These are phyloP conservation scores for Heterobasidion parviporum DNA, from an alignment of 1,284 basidiomycete genomes.

Conservation along the genomic window DNA sequence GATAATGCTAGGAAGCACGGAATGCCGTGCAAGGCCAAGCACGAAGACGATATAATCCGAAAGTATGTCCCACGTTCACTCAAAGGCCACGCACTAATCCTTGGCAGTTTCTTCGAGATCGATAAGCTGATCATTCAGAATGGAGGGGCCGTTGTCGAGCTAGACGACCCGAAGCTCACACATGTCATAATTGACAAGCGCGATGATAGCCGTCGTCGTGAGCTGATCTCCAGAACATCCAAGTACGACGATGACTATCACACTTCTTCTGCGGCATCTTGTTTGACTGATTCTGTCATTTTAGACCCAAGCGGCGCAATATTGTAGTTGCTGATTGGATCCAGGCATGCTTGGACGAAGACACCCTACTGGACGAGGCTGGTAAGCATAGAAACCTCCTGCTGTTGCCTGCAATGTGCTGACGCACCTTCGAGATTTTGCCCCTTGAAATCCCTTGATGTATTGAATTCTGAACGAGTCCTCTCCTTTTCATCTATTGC, in stretches of 20 bases:
- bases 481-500: no score
- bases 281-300: slow-evolving; percentile 12
- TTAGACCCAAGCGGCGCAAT: slow-evolving; percentile 70
- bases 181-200: slow-evolving; percentile 80
- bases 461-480: no score
- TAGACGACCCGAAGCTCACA: slow-evolving; percentile 73
- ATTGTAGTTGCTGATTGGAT: slow-evolving; percentile 75
- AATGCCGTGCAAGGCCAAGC: slow-evolving; percentile 48
- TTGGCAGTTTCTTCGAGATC: slow-evolving; percentile 48
- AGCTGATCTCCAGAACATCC: slow-evolving; percentile 63
- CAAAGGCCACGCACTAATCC: neutral
- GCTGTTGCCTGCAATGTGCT: neutral
- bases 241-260: slow-evolving; percentile 35
- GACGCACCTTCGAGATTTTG: no score
- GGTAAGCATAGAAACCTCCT: slow-evolving; percentile 30
- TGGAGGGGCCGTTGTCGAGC: slow-evolving; percentile 62
- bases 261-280: neutral
- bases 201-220: slow-evolving; percentile 60
- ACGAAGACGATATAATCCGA: slow-evolving; percentile 39
- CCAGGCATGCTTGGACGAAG: slow-evolving; percentile 70
- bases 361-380: slow-evolving; percentile 74
- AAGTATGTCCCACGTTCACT: slow-evolving; percentile 31
- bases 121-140: slow-evolving; percentile 47
- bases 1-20: slow-evolving; percentile 61
- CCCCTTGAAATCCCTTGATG: no score